Conservation (phyloP, 1,284 basidiomycete species). For the Mycena citricolor region DNA sequence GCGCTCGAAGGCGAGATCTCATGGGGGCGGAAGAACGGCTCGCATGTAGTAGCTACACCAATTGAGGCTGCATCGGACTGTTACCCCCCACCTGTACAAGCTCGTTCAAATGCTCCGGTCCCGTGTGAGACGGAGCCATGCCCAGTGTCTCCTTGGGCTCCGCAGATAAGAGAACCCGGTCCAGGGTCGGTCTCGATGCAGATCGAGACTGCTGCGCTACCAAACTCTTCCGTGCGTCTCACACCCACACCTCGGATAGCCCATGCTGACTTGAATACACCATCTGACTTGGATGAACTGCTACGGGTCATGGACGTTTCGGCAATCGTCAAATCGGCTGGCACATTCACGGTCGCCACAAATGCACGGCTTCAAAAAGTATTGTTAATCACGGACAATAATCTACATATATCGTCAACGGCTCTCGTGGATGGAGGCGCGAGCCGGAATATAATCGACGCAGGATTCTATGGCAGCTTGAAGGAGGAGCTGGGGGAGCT, state of each 20-base stretch:
- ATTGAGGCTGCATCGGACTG: not conserved
- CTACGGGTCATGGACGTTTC: not conserved
- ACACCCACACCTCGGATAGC: no score
- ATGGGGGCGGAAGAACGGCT: not conserved
- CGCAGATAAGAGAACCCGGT: constrained; percentile 10
- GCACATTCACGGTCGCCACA: constrained; percentile 1
- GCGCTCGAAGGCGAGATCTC: constrained; percentile 1
- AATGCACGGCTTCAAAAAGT: constrained; percentile 3
- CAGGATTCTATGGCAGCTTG: not conserved
- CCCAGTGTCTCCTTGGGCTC: not conserved
- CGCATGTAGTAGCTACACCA: constrained; percentile 4
- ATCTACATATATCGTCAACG: not conserved
- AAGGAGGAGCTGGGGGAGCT: not conserved
- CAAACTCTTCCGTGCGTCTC: constrained; percentile 12
- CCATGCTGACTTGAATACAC: no score
- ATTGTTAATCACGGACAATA: not conserved
- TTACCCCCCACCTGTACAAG: no score
- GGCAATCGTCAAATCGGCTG: not conserved
- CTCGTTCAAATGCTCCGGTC: constrained; percentile 1
- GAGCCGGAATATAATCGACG: constrained; percentile 1
- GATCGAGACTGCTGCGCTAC: constrained; percentile 3
- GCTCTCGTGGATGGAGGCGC: constrained; percentile 1
- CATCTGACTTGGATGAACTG: not conserved
- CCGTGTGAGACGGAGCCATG: not conserved
- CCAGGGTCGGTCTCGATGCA: constrained; percentile 5